These are phyloP conservation scores for Xylaria sp. DNA, from an alignment of 2,329 filamentous ascomycete species.

Conservation along the genomic window DNA sequence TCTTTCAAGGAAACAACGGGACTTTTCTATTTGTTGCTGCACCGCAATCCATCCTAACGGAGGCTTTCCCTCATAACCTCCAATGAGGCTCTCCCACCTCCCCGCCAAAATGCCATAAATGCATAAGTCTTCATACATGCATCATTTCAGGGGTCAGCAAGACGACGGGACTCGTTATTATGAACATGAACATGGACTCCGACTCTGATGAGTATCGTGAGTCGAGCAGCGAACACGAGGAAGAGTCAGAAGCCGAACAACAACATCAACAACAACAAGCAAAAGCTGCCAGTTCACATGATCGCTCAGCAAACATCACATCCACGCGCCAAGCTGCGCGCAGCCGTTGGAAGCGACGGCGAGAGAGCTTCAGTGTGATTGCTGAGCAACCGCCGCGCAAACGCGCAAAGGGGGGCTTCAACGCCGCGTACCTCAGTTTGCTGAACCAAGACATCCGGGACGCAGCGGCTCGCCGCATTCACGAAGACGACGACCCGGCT, in stretches of 20 bases:
- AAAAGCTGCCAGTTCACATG: neutral
- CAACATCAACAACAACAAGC: too few species aligned
- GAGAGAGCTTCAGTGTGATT: constrained; percentile 23
- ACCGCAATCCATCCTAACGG: neutral
- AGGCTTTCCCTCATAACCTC: neutral
- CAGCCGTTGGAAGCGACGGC: constrained; percentile 16
- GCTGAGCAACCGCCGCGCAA: constrained; percentile 38
- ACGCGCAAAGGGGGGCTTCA: constrained; percentile 40
- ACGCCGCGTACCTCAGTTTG: constrained; percentile 43
- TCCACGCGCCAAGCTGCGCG: neutral
- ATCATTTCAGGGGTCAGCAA: constrained; percentile 7
- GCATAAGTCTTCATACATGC: constrained; percentile 22
- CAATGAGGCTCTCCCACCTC: neutral
- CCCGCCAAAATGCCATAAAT: constrained; percentile 5
- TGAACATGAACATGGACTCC: constrained; percentile 10
- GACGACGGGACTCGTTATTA: too few species aligned
- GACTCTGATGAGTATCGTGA: constrained; percentile 17
- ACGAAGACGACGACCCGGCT: constrained; percentile 22
- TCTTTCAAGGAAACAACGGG: neutral
- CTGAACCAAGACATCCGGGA: constrained; percentile 57
- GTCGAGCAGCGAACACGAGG: constrained; percentile 1
- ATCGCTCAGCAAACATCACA: neutral
- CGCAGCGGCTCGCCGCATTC: constrained; percentile 37
- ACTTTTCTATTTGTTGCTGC: neutral
- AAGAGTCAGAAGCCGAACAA: too few species aligned